phyloP scores from a whole-genome alignment of 495 filamentous ascomycete species.

The Articulospora tetracladia region DNA sequence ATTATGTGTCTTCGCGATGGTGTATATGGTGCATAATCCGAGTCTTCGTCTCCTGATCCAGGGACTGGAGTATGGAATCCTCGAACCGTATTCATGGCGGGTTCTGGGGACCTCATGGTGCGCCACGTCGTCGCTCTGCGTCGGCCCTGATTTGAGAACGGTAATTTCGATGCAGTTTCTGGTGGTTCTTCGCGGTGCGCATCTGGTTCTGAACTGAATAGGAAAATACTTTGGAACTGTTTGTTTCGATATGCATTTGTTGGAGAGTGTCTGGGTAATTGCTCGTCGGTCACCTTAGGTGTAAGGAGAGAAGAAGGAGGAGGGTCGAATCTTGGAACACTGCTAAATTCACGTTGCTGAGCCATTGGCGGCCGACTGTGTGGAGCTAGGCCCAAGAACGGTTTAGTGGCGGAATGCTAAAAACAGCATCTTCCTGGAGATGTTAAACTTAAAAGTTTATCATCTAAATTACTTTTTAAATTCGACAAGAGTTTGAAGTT shows the following conservation, averaged over 20 bases:
- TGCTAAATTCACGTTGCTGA: background rate
- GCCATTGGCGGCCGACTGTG: background rate
- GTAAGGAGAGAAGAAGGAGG: constrained; percentile 12
- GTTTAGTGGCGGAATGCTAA: background rate
- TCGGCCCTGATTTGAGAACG: constrained; percentile 24
- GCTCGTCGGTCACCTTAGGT: constrained; percentile 16
- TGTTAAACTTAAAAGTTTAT: no score
- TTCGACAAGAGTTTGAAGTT: no score
- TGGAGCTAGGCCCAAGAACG: background rate
- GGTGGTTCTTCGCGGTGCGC: constrained; percentile 24
- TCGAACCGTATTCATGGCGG: constrained; percentile 68
- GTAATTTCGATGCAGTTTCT: constrained; percentile 26
- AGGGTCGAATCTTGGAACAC: constrained; percentile 1
- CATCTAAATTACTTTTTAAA: no score
- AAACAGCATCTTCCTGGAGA: no score
- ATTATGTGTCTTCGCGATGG: constrained; percentile 29
- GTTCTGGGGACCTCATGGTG: constrained; percentile 37
- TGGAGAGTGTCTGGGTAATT: constrained; percentile 4
- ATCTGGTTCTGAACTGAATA: constrained; percentile 20
- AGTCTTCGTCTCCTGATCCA: constrained; percentile 80
- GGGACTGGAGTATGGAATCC: constrained; percentile 74
- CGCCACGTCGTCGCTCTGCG: constrained; percentile 23
- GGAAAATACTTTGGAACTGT: constrained; percentile 5
- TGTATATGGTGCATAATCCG: constrained; percentile 48
- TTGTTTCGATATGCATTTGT: constrained; percentile 28